Conservation (phyloP, 495 filamentous ascomycete species). For the Aspergillus nidulans region DNA sequence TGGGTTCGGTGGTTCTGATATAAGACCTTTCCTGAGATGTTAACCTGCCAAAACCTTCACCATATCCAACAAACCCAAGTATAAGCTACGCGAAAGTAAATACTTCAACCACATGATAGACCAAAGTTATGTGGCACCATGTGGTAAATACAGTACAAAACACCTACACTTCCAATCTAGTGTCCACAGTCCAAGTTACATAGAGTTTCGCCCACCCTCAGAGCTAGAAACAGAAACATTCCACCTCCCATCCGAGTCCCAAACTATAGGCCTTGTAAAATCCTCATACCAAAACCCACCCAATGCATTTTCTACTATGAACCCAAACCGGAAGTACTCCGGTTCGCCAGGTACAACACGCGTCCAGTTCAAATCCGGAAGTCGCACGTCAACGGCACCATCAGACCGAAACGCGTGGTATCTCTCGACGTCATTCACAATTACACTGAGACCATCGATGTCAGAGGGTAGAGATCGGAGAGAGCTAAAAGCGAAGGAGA, state of each 20-base stretch:
- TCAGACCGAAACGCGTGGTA: conserved; percentile 41
- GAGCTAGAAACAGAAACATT: neutral
- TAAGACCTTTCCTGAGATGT: too few relatives aligned
- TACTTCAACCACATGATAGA: too few relatives aligned
- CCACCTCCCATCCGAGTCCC: conserved; percentile 52
- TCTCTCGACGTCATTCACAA: conserved; percentile 58
- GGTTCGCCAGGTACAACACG: conserved; percentile 40
- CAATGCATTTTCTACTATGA: conserved; percentile 48
- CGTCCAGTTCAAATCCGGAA: conserved; percentile 36
- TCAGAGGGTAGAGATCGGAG: conserved; percentile 18
- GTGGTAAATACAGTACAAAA: too few relatives aligned
- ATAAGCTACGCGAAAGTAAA: neutral
- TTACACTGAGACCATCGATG: conserved; percentile 53
- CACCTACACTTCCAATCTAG: too few relatives aligned
- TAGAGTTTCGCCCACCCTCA: too few relatives aligned
- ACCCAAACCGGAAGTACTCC: conserved; percentile 82
- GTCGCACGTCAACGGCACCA: conserved; percentile 31
- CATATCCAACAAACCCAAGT: too few relatives aligned
- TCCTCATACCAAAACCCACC: conserved; percentile 62
- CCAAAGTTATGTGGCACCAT: too few relatives aligned
- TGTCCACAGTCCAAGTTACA: too few relatives aligned
- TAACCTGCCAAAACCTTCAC: too few relatives aligned
- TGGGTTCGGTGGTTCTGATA: too few relatives aligned
- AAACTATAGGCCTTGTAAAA: conserved; percentile 71
- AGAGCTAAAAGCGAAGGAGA: conserved; percentile 45